Evolutionary conservation across 768 basidiomycete species (phyloP).

Genomic region (Amanita rimosa): DNA sequence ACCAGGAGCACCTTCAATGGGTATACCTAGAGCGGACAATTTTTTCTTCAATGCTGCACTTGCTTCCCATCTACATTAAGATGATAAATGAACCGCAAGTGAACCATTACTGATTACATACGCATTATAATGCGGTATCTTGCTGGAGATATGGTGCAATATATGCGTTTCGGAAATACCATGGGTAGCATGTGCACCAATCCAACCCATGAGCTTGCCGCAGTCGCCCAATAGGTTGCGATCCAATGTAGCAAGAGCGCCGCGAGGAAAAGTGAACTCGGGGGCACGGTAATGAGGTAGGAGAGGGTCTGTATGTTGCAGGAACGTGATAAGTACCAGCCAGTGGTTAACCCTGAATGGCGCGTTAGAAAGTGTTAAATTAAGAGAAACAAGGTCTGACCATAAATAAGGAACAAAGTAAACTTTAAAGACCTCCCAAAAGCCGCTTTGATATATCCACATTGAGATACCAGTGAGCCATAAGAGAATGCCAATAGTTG

Average conservation of each 20-base stretch:
- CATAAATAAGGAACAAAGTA: constrained; percentile 89
- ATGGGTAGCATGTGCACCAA: constrained; percentile 78
- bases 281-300: constrained; percentile 88
- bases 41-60: constrained; percentile 73
- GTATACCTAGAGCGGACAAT: constrained; percentile 49
- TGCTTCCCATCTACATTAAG: constrained; percentile 68
- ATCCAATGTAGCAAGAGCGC: constrained; percentile 88
- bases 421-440: constrained; percentile 60
- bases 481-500: constrained; percentile 71
- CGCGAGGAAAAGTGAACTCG: constrained; percentile 89
- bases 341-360: constrained; percentile 72
- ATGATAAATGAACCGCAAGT: not conserved
- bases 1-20: constrained; percentile 60
- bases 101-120: constrained; percentile 20
- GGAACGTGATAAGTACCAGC: constrained; percentile 93
- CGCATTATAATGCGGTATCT: constrained; percentile 94
- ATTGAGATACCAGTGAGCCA: constrained; percentile 52
- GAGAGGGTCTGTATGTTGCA: constrained; percentile 94
- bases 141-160: constrained; percentile 84
- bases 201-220: constrained; percentile 72
- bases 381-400: constrained; percentile 16
- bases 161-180: constrained; percentile 95
- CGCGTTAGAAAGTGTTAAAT: not conserved
- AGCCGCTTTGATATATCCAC: constrained; percentile 51
- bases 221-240: constrained; percentile 70